These are phyloP conservation scores for Paxillus ammoniavirescens DNA, from an alignment of 768 basidiomycete species.

Conservation along the genomic window DNA sequence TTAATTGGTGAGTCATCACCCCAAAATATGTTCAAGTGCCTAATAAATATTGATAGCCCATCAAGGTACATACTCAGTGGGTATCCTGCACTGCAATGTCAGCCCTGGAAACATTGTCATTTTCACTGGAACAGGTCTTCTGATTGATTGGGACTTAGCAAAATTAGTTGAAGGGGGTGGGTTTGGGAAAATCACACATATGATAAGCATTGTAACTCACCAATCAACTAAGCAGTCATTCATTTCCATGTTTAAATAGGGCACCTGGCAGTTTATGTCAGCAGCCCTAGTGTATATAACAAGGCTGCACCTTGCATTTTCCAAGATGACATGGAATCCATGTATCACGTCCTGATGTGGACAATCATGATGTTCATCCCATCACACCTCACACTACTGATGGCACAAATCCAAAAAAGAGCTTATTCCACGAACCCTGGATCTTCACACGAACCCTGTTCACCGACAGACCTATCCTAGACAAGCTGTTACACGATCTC, in stretches of 20 bases:
- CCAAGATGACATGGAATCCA: slow-evolving; percentile 7
- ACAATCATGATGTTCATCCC: too few species aligned
- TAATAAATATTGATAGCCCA: slow-evolving; percentile 5
- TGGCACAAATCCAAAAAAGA: too few species aligned
- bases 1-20: background rate
- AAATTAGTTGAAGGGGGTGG: background rate
- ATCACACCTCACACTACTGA: too few species aligned
- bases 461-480: background rate
- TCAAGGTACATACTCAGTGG: slow-evolving; percentile 3
- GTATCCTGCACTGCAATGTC: slow-evolving; percentile 7
- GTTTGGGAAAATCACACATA: background rate
- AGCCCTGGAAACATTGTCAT: slow-evolving; percentile 22
- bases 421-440: too few species aligned
- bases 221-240: background rate
- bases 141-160: slow-evolving; percentile 29
- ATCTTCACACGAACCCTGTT: background rate
- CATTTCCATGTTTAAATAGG: background rate
- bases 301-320: background rate
- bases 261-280: slow-evolving; percentile 1
- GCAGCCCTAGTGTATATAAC: background rate
- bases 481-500: too few species aligned
- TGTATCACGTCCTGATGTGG: slow-evolving; percentile 1
- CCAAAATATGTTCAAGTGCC: background rate
- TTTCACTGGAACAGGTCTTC: slow-evolving; percentile 10
- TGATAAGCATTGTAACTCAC: background rate